Conservation (phyloP, 495 filamentous ascomycete genomes). For the Annulohypoxylon bovei region DNA sequence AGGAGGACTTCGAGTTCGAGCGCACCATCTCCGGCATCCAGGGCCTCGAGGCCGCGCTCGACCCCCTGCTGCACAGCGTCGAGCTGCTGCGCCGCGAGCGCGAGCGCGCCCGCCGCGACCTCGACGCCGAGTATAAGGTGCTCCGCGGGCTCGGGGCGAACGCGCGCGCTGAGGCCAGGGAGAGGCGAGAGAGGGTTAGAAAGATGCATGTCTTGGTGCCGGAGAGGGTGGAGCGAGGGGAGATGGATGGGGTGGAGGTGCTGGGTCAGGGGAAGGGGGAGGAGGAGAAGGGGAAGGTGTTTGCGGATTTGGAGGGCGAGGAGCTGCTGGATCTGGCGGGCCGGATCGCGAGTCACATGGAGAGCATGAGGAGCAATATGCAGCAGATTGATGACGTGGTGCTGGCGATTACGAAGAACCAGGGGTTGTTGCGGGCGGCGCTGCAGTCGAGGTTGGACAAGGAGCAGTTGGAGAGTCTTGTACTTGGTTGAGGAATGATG, state of each 20-base stretch:
- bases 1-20: slow-evolving; percentile 59
- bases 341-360: slow-evolving; percentile 59
- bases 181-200: slow-evolving; percentile 49
- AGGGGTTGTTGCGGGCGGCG: slow-evolving; percentile 52
- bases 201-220: slow-evolving; percentile 57
- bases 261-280: slow-evolving; percentile 43
- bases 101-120: slow-evolving; percentile 50
- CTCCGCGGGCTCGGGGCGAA: slow-evolving; percentile 51
- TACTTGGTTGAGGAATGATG: slow-evolving; percentile 44
- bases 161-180: slow-evolving; percentile 50
- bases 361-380: slow-evolving; percentile 68
- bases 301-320: slow-evolving; percentile 47
- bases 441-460: slow-evolving; percentile 56
- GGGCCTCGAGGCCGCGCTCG: slow-evolving; percentile 51
- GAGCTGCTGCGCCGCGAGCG: slow-evolving; percentile 53
- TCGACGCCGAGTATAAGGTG: slow-evolving; percentile 52
- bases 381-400: slow-evolving; percentile 59
- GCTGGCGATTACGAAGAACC: slow-evolving; percentile 55
- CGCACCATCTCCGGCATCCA: slow-evolving; percentile 50
- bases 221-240: slow-evolving; percentile 24
- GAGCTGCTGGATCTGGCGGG: slow-evolving; percentile 49
- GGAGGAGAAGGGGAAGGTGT: slow-evolving; percentile 14
- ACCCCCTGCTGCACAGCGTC: slow-evolving; percentile 57
- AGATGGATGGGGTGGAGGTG: slow-evolving; percentile 18
- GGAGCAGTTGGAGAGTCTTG: slow-evolving; percentile 54